These are phyloP conservation scores for Globisporangium alternatum DNA, from an alignment of 352 stramenopile genomes.

Conservation along the genomic window DNA sequence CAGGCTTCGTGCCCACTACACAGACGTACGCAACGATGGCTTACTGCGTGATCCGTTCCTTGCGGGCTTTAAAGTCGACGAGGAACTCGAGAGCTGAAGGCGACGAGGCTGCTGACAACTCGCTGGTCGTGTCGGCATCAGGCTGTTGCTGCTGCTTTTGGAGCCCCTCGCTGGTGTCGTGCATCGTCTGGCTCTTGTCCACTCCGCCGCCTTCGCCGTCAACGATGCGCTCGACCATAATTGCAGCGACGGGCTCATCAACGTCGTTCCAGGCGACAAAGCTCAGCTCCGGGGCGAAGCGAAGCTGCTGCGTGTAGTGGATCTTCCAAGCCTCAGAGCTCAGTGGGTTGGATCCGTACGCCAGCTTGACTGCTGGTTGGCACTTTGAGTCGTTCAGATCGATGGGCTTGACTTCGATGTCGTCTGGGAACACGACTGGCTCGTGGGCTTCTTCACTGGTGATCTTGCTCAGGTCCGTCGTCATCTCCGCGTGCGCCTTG, in stretches of 20 bases:
- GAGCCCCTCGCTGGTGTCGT: neutral
- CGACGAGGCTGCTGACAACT: neutral
- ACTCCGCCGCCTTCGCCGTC: neutral
- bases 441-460: neutral
- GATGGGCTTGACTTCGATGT: neutral
- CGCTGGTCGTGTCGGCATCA: neutral
- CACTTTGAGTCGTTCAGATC: neutral
- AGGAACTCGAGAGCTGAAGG: neutral
- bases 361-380: neutral
- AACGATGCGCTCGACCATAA: slow-evolving; percentile 8
- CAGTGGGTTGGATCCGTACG: neutral
- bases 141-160: neutral
- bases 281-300: neutral
- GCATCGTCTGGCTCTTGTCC: neutral
- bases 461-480: neutral
- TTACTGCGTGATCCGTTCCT: neutral
- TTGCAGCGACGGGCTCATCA: neutral
- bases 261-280: slow-evolving; percentile 9
- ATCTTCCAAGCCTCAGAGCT: neutral
- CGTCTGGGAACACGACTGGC: neutral
- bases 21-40: slow-evolving; percentile 16
- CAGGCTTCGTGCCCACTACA: neutral
- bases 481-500: neutral
- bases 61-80: neutral
- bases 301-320: neutral